A percentile compares a stretch with the other conserved stretches of the same genome.
These are phyloP conservation scores for Quercus gilva DNA, from an alignment of 306 rosid species.

Conservation along the genomic window DNA sequence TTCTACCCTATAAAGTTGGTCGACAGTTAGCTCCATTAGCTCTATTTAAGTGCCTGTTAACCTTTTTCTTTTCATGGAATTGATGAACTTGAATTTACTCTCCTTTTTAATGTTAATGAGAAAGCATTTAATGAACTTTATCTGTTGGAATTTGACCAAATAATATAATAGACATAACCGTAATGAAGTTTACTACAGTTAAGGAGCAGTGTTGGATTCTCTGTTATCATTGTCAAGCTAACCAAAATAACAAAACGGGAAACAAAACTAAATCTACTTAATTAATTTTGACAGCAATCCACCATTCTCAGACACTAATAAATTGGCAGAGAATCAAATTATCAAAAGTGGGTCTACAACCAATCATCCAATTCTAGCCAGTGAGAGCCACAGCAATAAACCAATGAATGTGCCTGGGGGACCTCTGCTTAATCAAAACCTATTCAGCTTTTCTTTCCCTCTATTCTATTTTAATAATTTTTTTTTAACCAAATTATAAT, in stretches of 20 bases:
- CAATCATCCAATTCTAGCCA: conserved; percentile 34
- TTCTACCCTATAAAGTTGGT: too few relatives aligned
- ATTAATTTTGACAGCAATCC: neutral
- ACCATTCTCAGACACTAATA: neutral
- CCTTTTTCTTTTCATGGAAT: too few relatives aligned
- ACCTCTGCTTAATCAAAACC: conserved; percentile 25
- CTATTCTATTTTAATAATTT: neutral
- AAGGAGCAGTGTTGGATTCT: neutral
- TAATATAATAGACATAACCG: neutral
- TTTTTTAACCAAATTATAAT: too few relatives aligned
- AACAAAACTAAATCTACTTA: neutral
- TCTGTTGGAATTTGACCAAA: too few relatives aligned
- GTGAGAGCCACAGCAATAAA: conserved; percentile 43
- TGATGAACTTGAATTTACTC: too few relatives aligned
- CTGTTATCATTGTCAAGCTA: neutral
- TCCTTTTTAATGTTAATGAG: too few relatives aligned
- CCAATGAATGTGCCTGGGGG: conserved; percentile 52
- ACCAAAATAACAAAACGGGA: neutral
- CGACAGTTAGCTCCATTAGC: too few relatives aligned
- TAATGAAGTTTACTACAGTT: neutral
- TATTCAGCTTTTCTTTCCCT: neutral
- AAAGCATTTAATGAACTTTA: too few relatives aligned
- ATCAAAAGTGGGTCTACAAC: conserved; percentile 22
- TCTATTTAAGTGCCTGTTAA: too few relatives aligned
- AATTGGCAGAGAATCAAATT: neutral